Base-by-base conservation (phyloP, 495 filamentous ascomycete species). In the Oleoguttula mirabilis region DNA sequence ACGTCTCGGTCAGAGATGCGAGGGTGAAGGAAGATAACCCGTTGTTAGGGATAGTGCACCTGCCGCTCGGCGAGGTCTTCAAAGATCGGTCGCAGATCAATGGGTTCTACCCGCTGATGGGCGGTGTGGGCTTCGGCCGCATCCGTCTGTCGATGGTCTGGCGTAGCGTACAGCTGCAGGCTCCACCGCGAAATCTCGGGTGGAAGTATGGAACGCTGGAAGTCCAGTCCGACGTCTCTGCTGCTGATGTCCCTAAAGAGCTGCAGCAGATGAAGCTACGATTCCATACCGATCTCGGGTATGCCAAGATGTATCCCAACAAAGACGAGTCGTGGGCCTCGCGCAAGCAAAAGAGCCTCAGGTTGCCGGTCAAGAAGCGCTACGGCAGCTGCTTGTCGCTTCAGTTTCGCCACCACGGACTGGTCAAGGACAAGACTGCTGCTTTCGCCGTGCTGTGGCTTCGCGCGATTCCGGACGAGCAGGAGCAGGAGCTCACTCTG, bases 191-290 rank as follows among this genome's bases (percentile, higher is more conserved):
- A 30, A 56, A 79, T 17, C 59, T 72, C 1, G 80, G 80, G 0
- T 79, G 78, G 72, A 70, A 80, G 10, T 77, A 74, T 42, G 80
- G 79, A 2, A 80, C 77, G 1, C 39, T 83, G 1, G 74, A 80
- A 41, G 63, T 83, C 16, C 48, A 59, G 6, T 50, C 59, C 1
- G 44, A 51, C 8, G 47, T 64, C n/a, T 59, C 57, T 14, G 55
- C 55, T 1, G 48, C 39, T 4, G 62, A 65, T 16, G 40, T 76
- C 0, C 58, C 66, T 0, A 36, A 65, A 3, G 62, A 67, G 4
- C 51, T 79, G 3, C 46, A 54, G 14, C 44, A 47, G n/a, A 50
- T 67, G 46, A 62, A 70, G 23, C 59, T 80, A 4, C 77, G 77
- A 52, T 49, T 80, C 35, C 64, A 66, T 27, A 77, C 72, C 0